Conservation (phyloP, 2,329 filamentous ascomycete genomes). For the Alternaria sp. region DNA sequence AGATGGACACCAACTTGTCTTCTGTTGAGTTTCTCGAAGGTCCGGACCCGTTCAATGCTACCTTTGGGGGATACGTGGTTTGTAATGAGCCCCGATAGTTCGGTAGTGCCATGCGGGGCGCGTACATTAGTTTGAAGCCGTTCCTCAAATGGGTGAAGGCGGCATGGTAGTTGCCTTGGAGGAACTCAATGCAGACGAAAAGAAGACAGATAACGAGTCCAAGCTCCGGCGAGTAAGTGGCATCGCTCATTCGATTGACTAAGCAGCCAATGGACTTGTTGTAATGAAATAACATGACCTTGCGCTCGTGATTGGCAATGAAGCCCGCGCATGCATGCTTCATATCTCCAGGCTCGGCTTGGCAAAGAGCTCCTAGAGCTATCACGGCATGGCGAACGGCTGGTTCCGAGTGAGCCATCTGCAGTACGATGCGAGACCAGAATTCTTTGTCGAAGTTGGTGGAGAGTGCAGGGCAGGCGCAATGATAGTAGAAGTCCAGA, state of each 20-base stretch:
- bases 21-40: constrained; percentile 10
- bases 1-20: constrained; percentile 28
- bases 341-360: constrained; percentile 28
- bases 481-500: constrained; percentile 52
- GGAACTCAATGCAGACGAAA: constrained; percentile 53
- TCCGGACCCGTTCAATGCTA: neutral
- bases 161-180: constrained; percentile 51
- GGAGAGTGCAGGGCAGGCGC: constrained; percentile 47
- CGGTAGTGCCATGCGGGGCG: neutral
- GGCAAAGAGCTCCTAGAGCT: constrained; percentile 49
- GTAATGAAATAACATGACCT: constrained; percentile 49
- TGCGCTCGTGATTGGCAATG: constrained; percentile 11
- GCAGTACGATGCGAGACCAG: constrained; percentile 52
- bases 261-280: constrained; percentile 49
- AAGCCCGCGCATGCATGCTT: constrained; percentile 23
- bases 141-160: constrained; percentile 53
- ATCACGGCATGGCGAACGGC: constrained; percentile 53
- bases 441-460: constrained; percentile 45
- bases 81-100: neutral
- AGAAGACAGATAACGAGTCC: constrained; percentile 53
- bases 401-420: constrained; percentile 51
- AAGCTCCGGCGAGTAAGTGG: constrained; percentile 42
- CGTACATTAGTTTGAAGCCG: constrained; percentile 40
- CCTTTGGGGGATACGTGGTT: neutral
- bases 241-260: constrained; percentile 40